Conservation (phyloP, 768 basidiomycete genomes). For the Sporobolomyces pararoseus region DNA sequence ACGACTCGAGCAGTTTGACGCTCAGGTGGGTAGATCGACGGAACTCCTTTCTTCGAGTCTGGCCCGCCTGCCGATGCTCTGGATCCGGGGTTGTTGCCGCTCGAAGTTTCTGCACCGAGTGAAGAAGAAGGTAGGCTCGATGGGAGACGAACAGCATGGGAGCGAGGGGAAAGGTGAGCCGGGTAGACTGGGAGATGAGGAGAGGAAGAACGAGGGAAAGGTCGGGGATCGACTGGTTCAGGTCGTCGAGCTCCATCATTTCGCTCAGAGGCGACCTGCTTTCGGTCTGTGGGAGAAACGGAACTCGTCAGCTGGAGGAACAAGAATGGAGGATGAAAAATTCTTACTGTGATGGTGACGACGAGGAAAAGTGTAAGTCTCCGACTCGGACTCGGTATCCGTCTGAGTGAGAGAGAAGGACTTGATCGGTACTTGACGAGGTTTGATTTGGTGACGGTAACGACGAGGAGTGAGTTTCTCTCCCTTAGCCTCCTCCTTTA, state of each 20-base stretch:
- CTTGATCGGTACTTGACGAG: neutral
- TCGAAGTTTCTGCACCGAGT: neutral
- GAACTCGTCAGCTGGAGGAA: too few relatives aligned
- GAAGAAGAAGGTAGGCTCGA: neutral
- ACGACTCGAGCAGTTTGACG: too few relatives aligned
- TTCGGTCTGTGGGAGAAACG: too few relatives aligned
- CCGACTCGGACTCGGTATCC: slow-evolving; percentile 1
- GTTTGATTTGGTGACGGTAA: neutral
- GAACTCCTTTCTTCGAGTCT: too few relatives aligned
- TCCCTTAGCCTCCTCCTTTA: neutral
- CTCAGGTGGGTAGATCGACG: too few relatives aligned
- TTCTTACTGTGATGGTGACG: neutral
- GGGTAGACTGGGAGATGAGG: neutral
- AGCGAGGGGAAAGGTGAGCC: slow-evolving; percentile 5
- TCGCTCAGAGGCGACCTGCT: too few relatives aligned
- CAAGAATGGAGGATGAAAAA: too few relatives aligned
- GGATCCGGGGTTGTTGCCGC: neutral
- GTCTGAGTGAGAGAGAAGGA: slow-evolving; percentile 13
- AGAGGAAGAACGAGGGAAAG: neutral
- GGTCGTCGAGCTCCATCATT: too few relatives aligned
- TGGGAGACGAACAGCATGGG: neutral
- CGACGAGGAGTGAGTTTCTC: neutral
- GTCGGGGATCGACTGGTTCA: too few relatives aligned
- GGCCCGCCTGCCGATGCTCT: neutral
- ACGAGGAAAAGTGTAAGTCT: neutral